Base-by-base conservation (phyloP, 306 rosid genomes). In the Quercus cerris region DNA sequence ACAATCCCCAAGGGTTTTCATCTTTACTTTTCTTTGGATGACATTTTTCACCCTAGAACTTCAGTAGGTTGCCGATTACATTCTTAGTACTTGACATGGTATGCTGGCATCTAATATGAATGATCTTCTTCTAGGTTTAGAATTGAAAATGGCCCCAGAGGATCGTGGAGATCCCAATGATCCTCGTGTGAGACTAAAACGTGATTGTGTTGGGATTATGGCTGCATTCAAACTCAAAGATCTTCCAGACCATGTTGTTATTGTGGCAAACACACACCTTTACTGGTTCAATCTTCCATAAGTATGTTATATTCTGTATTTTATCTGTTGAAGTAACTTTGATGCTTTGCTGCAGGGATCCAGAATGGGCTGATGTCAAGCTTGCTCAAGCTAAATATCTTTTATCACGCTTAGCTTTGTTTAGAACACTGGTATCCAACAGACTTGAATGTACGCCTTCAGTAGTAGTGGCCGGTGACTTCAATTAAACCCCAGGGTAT, bases 341-440 rank as follows among this genome's bases (percentile, higher is more conserved):
- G 68, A 22, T 78, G 56, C 75, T 64, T 81, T 84, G 73, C 69
- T 49, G 62, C 86, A 94, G 95, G 99, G 94, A 94, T 87, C 97
- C 99, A 46, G 90, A 87, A 57, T 91, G 87, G 94, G 93, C 85
- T 75, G 99, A 93, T 68, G 99, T 91, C 82, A 93, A 94, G 89
- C 91, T 94, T 77, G 97, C 95, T 57, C 97, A 94, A 85, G 97
- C 86, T 56, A 91, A 94, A 83, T 94, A 93, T 86, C 97, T 94
- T 77, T 64, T 94, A 56, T 90, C 87, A 22, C 89, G 95, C 59
- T 59, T 94, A 27, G 86, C 87, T 80, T 89, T 74, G 80, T 94
- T 94, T 69, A 88, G 86, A 83, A 77, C 82, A 3, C 74, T 86
- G 67, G 86, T 93, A 38, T 85, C 99, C 20, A 88, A 91, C 66